A percentile compares a stretch with the other conserved stretches of the same genome.
Evolutionary conservation across 257 asterid species (phyloP).

Genomic region (Petunia axillaris): DNA sequence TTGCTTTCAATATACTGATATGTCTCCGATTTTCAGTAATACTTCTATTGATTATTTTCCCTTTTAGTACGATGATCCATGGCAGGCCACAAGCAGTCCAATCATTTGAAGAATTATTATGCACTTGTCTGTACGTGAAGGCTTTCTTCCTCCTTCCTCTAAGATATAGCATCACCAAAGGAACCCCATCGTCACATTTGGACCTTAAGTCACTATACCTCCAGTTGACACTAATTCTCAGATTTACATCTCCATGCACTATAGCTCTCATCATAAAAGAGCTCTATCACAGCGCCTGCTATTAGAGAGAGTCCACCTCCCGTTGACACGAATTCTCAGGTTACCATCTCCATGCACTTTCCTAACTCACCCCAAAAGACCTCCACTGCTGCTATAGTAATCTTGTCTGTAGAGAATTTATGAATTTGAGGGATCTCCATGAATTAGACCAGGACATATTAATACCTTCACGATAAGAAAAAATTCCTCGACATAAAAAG

Average conservation of each 20-base stretch:
- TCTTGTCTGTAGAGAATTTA: background rate
- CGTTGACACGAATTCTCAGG: constrained; percentile 1
- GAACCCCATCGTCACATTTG: background rate
- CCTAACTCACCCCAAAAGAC: background rate
- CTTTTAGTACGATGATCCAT: background rate
- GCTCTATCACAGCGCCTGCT: background rate
- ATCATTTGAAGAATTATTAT: background rate
- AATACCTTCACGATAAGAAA: background rate
- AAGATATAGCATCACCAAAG: constrained; percentile 6
- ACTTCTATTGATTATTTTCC: background rate
- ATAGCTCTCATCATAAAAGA: constrained; percentile 10
- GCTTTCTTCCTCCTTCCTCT: constrained; percentile 2
- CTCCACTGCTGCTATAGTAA: background rate
- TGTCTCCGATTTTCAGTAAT: background rate
- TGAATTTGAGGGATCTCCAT: constrained; percentile 15
- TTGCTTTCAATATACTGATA: background rate
- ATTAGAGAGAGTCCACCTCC: background rate
- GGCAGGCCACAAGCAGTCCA: background rate
- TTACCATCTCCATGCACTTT: constrained; percentile 4
- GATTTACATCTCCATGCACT: constrained; percentile 16
- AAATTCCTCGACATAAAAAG: background rate
- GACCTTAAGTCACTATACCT: constrained; percentile 11
- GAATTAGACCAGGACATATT: background rate
- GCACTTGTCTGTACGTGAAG: background rate
- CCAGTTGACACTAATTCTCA: background rate